Evolutionary conservation across 768 basidiomycete genomes (phyloP).

Genomic region (Tephrocybe rancida): DNA sequence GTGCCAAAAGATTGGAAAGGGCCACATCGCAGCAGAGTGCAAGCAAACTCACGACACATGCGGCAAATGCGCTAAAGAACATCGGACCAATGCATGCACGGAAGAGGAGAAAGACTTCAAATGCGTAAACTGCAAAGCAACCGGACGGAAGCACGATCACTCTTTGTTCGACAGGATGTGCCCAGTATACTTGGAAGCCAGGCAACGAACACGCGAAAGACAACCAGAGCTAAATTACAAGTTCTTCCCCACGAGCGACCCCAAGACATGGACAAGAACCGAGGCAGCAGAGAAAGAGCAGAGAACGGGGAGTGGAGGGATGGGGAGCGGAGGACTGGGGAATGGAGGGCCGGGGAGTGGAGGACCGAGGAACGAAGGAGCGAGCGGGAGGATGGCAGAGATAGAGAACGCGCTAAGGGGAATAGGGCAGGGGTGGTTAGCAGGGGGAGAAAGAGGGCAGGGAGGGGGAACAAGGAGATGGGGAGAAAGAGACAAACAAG

Average conservation of each 20-base stretch:
- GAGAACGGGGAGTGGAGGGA: too few species aligned
- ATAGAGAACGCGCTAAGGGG: not conserved
- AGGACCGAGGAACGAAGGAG: not conserved
- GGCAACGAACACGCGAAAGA: conserved; percentile 4
- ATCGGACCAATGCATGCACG: conserved; percentile 20
- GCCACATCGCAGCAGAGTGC: conserved; percentile 20
- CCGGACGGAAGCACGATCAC: conserved; percentile 18
- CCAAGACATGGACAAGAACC: conserved; percentile 9
- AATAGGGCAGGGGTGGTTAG: not conserved
- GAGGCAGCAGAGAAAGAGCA: too few species aligned
- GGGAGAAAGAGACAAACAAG: too few species aligned
- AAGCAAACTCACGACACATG: conserved; percentile 6
- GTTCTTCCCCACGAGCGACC: conserved; percentile 14
- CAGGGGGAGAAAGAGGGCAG: not conserved
- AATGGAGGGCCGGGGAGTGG: not conserved
- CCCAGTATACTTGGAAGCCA: conserved; percentile 17
- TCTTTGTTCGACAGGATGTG: conserved; percentile 24
- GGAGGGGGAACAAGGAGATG: not conserved
- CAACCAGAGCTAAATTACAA: conserved; percentile 13
- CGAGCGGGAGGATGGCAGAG: not conserved
- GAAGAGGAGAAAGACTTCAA: not conserved
- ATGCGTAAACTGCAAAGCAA: conserved; percentile 25
- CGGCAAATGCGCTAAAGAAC: conserved; percentile 14
- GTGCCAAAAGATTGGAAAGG: conserved; percentile 14
- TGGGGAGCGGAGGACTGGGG: too few species aligned